A percentile compares a stretch with the other conserved stretches of the same genome.
These are phyloP conservation scores for Hypoxylon fragiforme DNA, from an alignment of 495 filamentous ascomycete genomes.

Conservation along the genomic window DNA sequence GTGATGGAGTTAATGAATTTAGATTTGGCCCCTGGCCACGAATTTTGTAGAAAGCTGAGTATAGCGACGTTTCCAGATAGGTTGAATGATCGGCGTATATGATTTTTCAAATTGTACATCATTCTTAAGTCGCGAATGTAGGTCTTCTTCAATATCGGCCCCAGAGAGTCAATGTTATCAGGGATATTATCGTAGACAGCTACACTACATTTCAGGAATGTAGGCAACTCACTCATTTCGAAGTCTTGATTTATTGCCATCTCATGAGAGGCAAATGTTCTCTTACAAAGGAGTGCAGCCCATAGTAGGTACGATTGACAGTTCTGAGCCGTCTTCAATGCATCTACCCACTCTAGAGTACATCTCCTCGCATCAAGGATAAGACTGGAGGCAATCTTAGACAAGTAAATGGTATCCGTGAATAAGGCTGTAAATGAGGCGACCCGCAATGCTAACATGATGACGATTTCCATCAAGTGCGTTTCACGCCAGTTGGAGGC, in stretches of 20 bases:
- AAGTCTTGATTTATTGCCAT: constrained; percentile 5
- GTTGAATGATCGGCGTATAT: constrained; percentile 25
- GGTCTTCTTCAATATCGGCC: constrained; percentile 13
- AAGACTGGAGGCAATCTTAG: not conserved
- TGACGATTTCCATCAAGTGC: constrained; percentile 51
- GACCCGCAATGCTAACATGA: constrained; percentile 45
- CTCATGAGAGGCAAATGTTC: constrained; percentile 47
- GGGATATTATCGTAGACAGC: constrained; percentile 35
- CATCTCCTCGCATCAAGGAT: constrained; percentile 21
- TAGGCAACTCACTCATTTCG: constrained; percentile 14
- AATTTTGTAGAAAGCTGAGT: not conserved
- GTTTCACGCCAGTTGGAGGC: constrained; percentile 57
- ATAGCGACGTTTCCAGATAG: not conserved
- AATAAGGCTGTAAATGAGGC: constrained; percentile 18
- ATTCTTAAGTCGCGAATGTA: constrained; percentile 35
- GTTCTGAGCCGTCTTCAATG: constrained; percentile 42
- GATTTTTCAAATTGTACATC: constrained; percentile 16
- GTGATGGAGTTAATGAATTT: constrained; percentile 6
- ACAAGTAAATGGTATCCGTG: not conserved
- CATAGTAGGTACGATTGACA: constrained; percentile 47
- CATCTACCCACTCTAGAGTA: constrained; percentile 47
- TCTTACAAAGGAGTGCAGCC: constrained; percentile 54
- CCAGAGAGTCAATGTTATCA: constrained; percentile 18
- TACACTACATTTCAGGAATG: constrained; percentile 37
- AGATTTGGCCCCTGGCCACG: constrained; percentile 19